A percentile compares a stretch with the other conserved stretches of the same genome.
These are phyloP conservation scores for Mycena chlorophos DNA, from an alignment of 768 basidiomycete species.

Conservation along the genomic window DNA sequence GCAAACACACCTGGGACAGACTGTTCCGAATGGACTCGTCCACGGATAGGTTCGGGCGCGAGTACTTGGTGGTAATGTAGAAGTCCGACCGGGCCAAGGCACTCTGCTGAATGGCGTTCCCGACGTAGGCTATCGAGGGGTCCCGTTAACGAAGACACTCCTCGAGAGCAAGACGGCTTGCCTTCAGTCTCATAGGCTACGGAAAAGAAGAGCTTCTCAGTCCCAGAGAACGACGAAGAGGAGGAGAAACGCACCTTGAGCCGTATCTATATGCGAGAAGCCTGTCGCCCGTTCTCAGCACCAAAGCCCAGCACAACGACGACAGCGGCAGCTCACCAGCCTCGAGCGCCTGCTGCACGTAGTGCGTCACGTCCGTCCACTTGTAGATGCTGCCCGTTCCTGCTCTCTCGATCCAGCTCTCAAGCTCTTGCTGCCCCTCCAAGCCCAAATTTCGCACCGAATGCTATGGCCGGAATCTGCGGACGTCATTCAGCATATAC, in stretches of 20 bases:
- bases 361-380: constrained; percentile 38
- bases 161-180: constrained; percentile 29
- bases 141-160: constrained; percentile 27
- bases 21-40: constrained; percentile 33
- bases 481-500: background rate
- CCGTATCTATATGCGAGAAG: constrained; percentile 52
- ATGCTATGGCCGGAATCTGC: constrained; percentile 48
- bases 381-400: constrained; percentile 23
- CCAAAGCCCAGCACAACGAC: too few relatives aligned
- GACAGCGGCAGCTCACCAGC: too few relatives aligned
- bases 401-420: background rate
- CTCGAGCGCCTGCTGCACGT: constrained; percentile 46
- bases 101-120: constrained; percentile 29
- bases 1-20: constrained; percentile 35
- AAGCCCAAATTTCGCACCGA: constrained; percentile 40
- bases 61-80: constrained; percentile 41
- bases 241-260: constrained; percentile 32
- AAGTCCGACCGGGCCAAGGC: constrained; percentile 32
- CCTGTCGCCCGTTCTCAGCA: too few relatives aligned
- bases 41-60: constrained; percentile 21
- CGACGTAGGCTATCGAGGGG: constrained; percentile 25
- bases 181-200: constrained; percentile 17
- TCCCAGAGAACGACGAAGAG: too few relatives aligned
- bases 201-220: background rate
- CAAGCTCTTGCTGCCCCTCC: background rate